Evolutionary conservation across 1,139 yeast genomes (phyloP), one percentile per base, ranked within the genome.

Genomic region (Taphrina populina): DNA sequence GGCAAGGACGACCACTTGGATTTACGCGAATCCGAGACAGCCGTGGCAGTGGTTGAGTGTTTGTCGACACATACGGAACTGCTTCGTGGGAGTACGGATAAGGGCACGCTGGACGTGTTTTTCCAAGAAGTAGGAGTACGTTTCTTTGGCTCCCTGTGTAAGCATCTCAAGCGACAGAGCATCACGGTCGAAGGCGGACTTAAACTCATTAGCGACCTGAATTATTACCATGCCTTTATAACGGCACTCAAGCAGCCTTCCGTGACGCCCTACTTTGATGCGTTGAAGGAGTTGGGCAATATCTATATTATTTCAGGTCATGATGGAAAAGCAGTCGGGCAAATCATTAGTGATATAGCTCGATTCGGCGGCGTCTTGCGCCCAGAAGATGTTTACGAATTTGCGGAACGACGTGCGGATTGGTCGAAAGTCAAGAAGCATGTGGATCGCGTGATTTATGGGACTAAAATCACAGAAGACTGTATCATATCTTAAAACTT

Each of bases 361-460:
- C 80, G 92, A 64, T 92, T 88, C 69, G 84, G 88, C 62, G 96
- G 97, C 1, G 81, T 90, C 4, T 84, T 92, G 67, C 81, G 83
- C 36, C 95, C 95, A 52, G 98, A 92, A 64, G 98, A 92, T 64
- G 84, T 92, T 24, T 85, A 87, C 65, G 96, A 88, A 65, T 86
- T 90, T 71, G 95, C 88, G 2, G 92, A 86, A 64, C 74, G 95
- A 60, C 74, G 98, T 58, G 78, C 82, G 45, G 98, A 92, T 66
- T 92, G 98, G 98, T 70, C 78, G 0, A 66, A 73, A 43, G 86
- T 92, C 37, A 81, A 80, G 62, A 75, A 76, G 60, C 88, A 85
- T 58, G 97, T 92, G 4, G 97, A 92, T 67, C 87, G 84, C 67
- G 92, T 87, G n/a, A 86, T 92, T 83, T 92, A 88, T 65, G 98